Conservation (phyloP, 1,284 basidiomycete genomes). For the Tylopilus orsonianus region DNA sequence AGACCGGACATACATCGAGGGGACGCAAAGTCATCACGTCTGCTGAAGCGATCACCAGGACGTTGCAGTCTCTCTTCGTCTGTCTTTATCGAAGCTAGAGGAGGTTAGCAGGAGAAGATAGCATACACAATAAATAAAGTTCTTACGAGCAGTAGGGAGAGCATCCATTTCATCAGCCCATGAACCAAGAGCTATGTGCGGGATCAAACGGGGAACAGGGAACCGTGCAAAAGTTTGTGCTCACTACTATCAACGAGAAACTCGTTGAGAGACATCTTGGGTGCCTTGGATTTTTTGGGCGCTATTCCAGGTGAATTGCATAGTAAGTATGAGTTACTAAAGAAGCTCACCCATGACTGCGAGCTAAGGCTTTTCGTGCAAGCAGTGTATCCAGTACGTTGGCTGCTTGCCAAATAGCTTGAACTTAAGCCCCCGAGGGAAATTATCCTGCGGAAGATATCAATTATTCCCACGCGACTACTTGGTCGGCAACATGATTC, state of each 20-base stretch:
- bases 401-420: slow-evolving; percentile 6
- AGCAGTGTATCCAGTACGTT: slow-evolving; percentile 9
- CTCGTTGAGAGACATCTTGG: slow-evolving; percentile 89
- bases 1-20: slow-evolving; percentile 51
- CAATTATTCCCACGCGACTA: slow-evolving; percentile 32
- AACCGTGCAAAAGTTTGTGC: slow-evolving; percentile 34
- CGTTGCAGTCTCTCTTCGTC: slow-evolving; percentile 53
- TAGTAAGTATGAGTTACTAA: not conserved
- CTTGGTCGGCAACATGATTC: slow-evolving; percentile 52
- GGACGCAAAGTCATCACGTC: slow-evolving; percentile 62
- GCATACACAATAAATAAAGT: slow-evolving; percentile 12
- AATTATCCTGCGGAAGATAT: slow-evolving; percentile 22
- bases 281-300: slow-evolving; percentile 74
- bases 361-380: slow-evolving; percentile 12
- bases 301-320: slow-evolving; percentile 43
- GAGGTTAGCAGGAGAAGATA: slow-evolving; percentile 21
- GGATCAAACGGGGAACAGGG: slow-evolving; percentile 18
- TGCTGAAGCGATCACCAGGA: slow-evolving; percentile 52
- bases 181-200: slow-evolving; percentile 69
- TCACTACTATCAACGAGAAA: slow-evolving; percentile 83
- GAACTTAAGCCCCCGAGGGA: slow-evolving; percentile 28
- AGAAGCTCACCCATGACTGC: slow-evolving; percentile 28
- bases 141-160: slow-evolving; percentile 87
- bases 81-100: slow-evolving; percentile 56
- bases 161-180: slow-evolving; percentile 98